Percentiles rank a stretch among this genome's conserved stretches.
phyloP scores from a whole-genome alignment of 768 basidiomycete genomes.

The Fistulinella prunicolor region DNA sequence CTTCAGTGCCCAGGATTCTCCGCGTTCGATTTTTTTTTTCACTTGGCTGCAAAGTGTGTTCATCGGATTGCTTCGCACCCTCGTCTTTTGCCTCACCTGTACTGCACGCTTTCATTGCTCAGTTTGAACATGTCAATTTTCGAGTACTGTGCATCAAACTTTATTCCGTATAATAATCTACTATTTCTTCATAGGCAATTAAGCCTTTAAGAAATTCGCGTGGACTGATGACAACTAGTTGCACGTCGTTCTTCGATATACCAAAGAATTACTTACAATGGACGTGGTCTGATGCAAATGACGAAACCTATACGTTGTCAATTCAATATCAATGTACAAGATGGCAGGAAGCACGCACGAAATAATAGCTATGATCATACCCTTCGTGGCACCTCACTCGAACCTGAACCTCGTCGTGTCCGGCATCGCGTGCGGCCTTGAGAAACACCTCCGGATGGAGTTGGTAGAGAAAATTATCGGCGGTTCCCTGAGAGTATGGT shows the following conservation, averaged over 20 bases:
- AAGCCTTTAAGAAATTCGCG: slow-evolving; percentile 82
- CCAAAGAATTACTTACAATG: slow-evolving; percentile 55
- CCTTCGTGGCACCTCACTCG: slow-evolving; percentile 75
- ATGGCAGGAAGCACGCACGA: slow-evolving; percentile 43
- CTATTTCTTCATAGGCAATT: slow-evolving; percentile 4
- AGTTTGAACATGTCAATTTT: not conserved
- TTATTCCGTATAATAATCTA: slow-evolving; percentile 5
- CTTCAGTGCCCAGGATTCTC: not conserved
- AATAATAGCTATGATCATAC: slow-evolving; percentile 90
- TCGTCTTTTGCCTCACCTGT: slow-evolving; percentile 2
- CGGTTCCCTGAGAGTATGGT: slow-evolving; percentile 54
- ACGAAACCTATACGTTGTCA: slow-evolving; percentile 62
- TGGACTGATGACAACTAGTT: slow-evolving; percentile 54
- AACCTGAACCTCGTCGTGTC: slow-evolving; percentile 73
- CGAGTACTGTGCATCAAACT: slow-evolving; percentile 1
- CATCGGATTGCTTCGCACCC: not conserved
- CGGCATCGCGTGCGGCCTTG: slow-evolving; percentile 69
- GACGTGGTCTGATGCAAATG: slow-evolving; percentile 86
- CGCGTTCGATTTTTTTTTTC: not conserved
- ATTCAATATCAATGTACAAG: not conserved
- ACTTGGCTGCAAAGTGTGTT: not conserved
- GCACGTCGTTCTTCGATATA: slow-evolving; percentile 5
- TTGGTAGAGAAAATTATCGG: slow-evolving; percentile 83
- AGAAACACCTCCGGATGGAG: slow-evolving; percentile 89
- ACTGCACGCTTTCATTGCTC: not conserved